Base-by-base conservation (phyloP, 2,329 filamentous ascomycete species). In the Phaeoacremonium minimum region DNA sequence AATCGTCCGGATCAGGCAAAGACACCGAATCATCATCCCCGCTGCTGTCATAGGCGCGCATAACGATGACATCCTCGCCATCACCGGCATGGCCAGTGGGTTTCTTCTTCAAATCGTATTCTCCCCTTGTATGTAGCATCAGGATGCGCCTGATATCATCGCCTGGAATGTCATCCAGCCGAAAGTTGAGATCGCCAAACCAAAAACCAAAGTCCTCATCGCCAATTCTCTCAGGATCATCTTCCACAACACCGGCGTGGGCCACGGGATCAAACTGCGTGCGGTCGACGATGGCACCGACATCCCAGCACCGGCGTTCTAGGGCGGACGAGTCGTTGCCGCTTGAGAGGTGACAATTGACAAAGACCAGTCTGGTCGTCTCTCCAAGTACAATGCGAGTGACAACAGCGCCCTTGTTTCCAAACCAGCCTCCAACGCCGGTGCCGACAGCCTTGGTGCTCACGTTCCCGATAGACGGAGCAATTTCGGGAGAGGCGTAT, bases 111-210 rank as follows among this genome's bases (percentile, higher is more conserved):
- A 78, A 44, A 48, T 80, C 81, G 56, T 90, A 89, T 60, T 90
- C 83, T 40, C 88, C 87, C 20, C 75, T 73, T 1, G 87, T 85
- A 57, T 96, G 91, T 5, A 96, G 71, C 52, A 83, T 85, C 26
- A 98, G 69, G 6, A 97, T 66, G 32, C 85, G 78, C 19, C 91
- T 77, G 32, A 98, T 93, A 56, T 98, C 93, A 26, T 93, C 85
- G 1, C 89, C 90, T 0, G 91, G 87, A 33, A 97, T 76, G 30
- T 84, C 87, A 34, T 94, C 87, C 1, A 98, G 72, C 19, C 93
- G 80, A 55, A 96, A 98, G 57, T 98, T 98, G 29, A 98, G 71
- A 58, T 98, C 93, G 6, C 93, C 93, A 52, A 95, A 87, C 88
- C 91, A 97, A 53, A 98, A 96, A 0, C 83, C 80, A 62, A 96